Percentiles rank a stretch among this genome's conserved stretches.
Conservation (phyloP, 306 rosid genomes). For the Cucumis sativus region DNA sequence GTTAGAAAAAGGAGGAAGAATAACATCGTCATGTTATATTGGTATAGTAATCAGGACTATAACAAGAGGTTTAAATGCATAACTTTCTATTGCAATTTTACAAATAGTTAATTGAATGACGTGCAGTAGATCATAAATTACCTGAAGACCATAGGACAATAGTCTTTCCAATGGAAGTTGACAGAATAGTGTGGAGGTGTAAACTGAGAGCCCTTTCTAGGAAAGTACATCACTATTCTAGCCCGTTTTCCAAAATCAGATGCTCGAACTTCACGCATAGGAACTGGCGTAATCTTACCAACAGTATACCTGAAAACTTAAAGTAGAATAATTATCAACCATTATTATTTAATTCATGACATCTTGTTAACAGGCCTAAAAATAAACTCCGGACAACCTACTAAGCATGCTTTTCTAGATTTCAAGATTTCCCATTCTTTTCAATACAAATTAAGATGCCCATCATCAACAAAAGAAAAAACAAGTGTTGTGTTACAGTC, state of each 20-base stretch:
- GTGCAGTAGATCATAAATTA: slow-evolving; percentile 18
- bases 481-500: neutral
- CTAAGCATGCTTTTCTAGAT: neutral
- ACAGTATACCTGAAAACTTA: slow-evolving; percentile 80
- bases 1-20: neutral
- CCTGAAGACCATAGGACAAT: slow-evolving; percentile 99
- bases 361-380: neutral
- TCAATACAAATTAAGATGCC: neutral
- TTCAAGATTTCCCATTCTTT: neutral
- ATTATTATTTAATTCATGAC: neutral
- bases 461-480: neutral
- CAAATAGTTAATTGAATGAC: neutral
- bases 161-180: slow-evolving; percentile 91
- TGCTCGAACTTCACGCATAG: slow-evolving; percentile 85
- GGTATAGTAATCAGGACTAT: neutral
- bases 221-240: slow-evolving; percentile 87
- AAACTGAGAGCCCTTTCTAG: slow-evolving; percentile 69
- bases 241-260: slow-evolving; percentile 90
- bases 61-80: slow-evolving; percentile 12
- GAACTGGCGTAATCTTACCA: slow-evolving; percentile 95
- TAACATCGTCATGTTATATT: neutral
- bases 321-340: slow-evolving; percentile 19
- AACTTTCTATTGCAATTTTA: neutral
- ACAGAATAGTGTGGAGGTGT: slow-evolving; percentile 86
- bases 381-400: neutral